Evolutionary conservation across 1,284 basidiomycete species (phyloP).

Genomic region (Coniferiporia sulphurascens): DNA sequence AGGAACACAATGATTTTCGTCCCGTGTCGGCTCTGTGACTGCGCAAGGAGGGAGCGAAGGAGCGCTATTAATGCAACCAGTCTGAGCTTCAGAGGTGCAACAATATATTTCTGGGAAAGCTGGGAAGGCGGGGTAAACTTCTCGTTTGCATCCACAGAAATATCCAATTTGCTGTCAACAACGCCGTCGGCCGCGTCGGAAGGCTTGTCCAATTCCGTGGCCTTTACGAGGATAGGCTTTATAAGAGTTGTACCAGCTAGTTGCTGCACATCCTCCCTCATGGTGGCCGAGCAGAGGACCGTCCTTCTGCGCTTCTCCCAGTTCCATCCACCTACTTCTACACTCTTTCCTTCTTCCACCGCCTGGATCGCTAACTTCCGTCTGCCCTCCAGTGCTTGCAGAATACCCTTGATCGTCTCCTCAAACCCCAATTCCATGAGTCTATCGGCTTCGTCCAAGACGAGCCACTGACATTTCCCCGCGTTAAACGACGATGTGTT

Average conservation of each 20-base stretch:
- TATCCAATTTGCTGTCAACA: constrained; percentile 9
- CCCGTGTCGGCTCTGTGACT: constrained; percentile 45
- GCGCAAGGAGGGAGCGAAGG: constrained; percentile 68
- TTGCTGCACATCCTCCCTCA: constrained; percentile 91
- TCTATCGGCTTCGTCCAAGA: constrained; percentile 96
- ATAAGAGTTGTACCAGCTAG: constrained; percentile 80
- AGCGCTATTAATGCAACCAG: constrained; percentile 89
- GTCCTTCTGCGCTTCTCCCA: constrained; percentile 77
- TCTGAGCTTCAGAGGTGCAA: constrained; percentile 91
- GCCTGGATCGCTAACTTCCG: constrained; percentile 70
- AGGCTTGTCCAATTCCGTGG: constrained; percentile 36
- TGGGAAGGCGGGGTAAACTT: constrained; percentile 94
- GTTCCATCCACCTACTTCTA: constrained; percentile 82
- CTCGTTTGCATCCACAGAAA: constrained; percentile 30
- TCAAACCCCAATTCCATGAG: constrained; percentile 70
- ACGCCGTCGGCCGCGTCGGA: constrained; percentile 10
- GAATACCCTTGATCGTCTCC: constrained; percentile 71
- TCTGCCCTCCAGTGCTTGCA: constrained; percentile 81
- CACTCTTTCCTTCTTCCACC: constrained; percentile 61
- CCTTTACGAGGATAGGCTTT: constrained; percentile 71
- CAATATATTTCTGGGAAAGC: constrained; percentile 87
- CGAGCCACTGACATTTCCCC: constrained; percentile 91
- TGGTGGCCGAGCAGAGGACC: constrained; percentile 94
- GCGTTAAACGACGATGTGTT: constrained; percentile 88
- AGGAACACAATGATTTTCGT: constrained; percentile 91